Percentiles rank a stretch among this genome's conserved stretches.
Evolutionary conservation across 2,329 filamentous ascomycete genomes (phyloP).

Genomic region (Colletotrichum sp.): DNA sequence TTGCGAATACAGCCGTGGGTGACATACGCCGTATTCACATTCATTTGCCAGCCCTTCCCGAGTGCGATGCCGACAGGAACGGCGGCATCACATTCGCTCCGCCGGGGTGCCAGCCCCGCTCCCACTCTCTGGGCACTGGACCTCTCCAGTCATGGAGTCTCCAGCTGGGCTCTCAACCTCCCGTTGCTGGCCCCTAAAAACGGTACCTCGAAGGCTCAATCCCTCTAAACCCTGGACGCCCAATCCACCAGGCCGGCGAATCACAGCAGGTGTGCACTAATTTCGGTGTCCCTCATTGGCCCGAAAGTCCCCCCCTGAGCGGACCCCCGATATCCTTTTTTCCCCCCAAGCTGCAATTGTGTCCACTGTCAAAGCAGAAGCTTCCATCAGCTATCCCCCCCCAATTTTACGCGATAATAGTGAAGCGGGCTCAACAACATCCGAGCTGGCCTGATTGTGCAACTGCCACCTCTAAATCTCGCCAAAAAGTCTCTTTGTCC

Average conservation of each 20-base stretch:
- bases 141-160: not conserved
- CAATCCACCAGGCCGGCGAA: not conserved
- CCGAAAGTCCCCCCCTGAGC: not conserved
- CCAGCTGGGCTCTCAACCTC: not conserved
- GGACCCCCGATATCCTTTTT: slow-evolving; percentile 1
- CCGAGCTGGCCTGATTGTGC: slow-evolving; percentile 13
- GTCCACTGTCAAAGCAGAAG: slow-evolving; percentile 7
- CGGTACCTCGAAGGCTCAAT: not conserved
- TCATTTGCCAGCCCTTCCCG: not conserved
- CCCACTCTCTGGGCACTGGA: not conserved
- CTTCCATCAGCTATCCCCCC: slow-evolving; percentile 13
- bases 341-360: slow-evolving; percentile 6
- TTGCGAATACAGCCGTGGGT: not conserved
- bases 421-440: slow-evolving; percentile 21
- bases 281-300: slow-evolving; percentile 9
- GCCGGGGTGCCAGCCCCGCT: not conserved
- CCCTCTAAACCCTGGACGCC: not conserved
- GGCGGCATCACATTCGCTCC: not conserved
- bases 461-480: not conserved
- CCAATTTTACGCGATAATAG: slow-evolving; percentile 15
- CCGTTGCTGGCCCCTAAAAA: not conserved
- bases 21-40: not conserved
- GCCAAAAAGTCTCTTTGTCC: not conserved
- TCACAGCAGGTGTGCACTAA: slow-evolving; percentile 17
- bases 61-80: slow-evolving; percentile 12